Evolutionary conservation across 164 flowering plant species (phyloP).

Genomic region (Magnolia kwangsiensis): DNA sequence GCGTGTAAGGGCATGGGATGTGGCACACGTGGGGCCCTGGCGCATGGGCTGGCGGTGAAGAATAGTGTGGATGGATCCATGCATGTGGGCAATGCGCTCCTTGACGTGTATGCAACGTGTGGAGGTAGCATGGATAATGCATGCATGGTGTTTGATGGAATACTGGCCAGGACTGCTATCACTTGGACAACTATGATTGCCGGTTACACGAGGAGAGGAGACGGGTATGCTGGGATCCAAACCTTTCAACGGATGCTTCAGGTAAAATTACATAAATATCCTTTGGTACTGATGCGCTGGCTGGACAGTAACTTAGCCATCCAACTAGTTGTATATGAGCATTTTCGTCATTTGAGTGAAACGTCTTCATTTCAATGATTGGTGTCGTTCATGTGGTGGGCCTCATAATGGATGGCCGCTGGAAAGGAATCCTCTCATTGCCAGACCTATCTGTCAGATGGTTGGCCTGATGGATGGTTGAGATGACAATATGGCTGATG

Average conservation of each 20-base stretch:
- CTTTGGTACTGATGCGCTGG: not conserved
- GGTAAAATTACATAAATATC: constrained; percentile 25
- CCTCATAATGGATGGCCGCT: too few relatives aligned
- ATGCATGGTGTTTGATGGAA: constrained; percentile 42
- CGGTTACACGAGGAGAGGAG: constrained; percentile 66
- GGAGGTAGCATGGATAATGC: constrained; percentile 57
- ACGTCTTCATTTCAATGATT: too few relatives aligned
- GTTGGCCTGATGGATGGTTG: too few relatives aligned
- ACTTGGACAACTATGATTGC: constrained; percentile 88
- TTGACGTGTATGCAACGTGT: constrained; percentile 79
- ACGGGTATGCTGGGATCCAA: constrained; percentile 48
- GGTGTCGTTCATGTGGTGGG: too few relatives aligned
- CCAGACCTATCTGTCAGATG: too few relatives aligned
- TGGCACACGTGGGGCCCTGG: constrained; percentile 39
- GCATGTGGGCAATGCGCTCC: constrained; percentile 71
- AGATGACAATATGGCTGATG: too few relatives aligned
- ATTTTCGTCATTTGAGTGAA: too few relatives aligned
- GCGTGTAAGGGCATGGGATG: constrained; percentile 60
- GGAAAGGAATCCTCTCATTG: too few relatives aligned
- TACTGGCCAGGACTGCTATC: constrained; percentile 45
- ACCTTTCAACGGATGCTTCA: constrained; percentile 55
- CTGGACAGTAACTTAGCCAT: too few relatives aligned
- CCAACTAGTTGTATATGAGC: too few relatives aligned
- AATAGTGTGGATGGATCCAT: constrained; percentile 42
- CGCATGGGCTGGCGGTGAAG: constrained; percentile 68